A percentile compares a stretch with the other conserved stretches of the same genome.
Evolutionary conservation across 306 rosid genomes (phyloP).

Genomic region (Nissolia schottii): DNA sequence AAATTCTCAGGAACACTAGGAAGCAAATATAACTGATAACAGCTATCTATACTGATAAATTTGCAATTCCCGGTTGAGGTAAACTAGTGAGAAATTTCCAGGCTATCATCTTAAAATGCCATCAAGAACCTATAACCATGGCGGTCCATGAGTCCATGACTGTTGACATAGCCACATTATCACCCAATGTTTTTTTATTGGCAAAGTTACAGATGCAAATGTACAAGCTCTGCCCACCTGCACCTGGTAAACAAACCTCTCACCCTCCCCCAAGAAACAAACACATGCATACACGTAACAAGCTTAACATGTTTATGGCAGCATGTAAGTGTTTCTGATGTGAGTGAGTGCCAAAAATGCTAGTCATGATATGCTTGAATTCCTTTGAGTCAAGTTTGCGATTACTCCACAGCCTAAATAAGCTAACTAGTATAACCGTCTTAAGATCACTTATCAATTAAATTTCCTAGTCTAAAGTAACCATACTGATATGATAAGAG

Average conservation of each 20-base stretch:
- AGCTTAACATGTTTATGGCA: not conserved
- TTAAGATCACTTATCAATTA: not conserved
- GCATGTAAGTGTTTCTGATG: not conserved
- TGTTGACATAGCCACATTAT: not conserved
- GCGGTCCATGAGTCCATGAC: no score
- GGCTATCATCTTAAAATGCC: not conserved
- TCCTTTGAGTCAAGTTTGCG: not conserved
- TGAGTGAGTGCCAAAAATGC: not conserved
- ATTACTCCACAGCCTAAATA: not conserved
- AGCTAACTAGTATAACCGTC: not conserved
- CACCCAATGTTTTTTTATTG: not conserved
- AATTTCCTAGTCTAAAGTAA: not conserved
- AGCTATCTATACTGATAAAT: not conserved
- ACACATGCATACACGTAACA: not conserved
- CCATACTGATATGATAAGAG: not conserved
- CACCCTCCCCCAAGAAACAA: not conserved
- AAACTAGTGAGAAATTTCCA: not conserved
- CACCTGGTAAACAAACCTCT: not conserved
- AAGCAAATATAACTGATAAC: not conserved
- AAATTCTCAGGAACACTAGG: not conserved
- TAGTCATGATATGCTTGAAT: not conserved
- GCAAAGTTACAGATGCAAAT: not conserved
- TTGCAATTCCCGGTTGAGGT: not conserved
- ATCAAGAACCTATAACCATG: not conserved
- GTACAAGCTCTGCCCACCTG: not conserved